phyloP scores from a whole-genome alignment of 768 basidiomycete genomes.

The Mycena kentingensis region DNA sequence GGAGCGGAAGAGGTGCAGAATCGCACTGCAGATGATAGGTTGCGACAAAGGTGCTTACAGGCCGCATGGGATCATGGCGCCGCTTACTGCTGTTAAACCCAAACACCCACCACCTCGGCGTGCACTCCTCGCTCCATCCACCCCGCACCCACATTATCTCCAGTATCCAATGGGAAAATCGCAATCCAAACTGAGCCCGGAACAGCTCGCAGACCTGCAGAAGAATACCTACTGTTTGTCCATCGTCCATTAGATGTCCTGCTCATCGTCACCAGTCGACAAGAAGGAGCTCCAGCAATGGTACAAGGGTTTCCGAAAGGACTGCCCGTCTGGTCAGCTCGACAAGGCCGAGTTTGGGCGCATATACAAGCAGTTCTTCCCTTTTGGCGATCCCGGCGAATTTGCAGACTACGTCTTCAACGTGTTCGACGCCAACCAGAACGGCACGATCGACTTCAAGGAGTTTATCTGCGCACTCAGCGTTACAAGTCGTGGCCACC shows the following conservation, averaged over 20 bases:
- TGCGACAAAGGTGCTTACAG: too few relatives aligned
- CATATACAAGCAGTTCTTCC: conserved; percentile 99
- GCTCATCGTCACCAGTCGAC: conserved; percentile 62
- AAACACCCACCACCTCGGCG: background rate
- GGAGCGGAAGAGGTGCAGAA: conserved; percentile 24
- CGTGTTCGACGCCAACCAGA: conserved; percentile 93
- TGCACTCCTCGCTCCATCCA: conserved; percentile 32
- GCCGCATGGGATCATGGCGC: too few relatives aligned
- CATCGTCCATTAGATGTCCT: conserved; percentile 13
- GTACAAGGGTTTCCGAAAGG: conserved; percentile 99
- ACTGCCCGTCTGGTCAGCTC: conserved; percentile 95
- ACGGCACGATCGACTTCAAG: conserved; percentile 97
- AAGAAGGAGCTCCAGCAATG: conserved; percentile 97
- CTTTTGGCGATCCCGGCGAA: conserved; percentile 95
- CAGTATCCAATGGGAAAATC: conserved; percentile 92
- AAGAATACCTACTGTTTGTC: conserved; percentile 92
- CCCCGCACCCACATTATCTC: too few relatives aligned
- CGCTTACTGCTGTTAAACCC: too few relatives aligned
- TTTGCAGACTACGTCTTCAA: conserved; percentile 99
- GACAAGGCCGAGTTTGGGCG: conserved; percentile 94
- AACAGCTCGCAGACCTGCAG: conserved; percentile 93
- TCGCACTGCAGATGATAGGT: conserved; percentile 16
- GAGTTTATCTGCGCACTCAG: conserved; percentile 99
- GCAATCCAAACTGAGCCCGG: conserved; percentile 91
- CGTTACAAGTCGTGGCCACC: conserved; percentile 86